Conservation (phyloP, 2,329 filamentous ascomycete genomes). For the Tolypocladium nubicola region DNA sequence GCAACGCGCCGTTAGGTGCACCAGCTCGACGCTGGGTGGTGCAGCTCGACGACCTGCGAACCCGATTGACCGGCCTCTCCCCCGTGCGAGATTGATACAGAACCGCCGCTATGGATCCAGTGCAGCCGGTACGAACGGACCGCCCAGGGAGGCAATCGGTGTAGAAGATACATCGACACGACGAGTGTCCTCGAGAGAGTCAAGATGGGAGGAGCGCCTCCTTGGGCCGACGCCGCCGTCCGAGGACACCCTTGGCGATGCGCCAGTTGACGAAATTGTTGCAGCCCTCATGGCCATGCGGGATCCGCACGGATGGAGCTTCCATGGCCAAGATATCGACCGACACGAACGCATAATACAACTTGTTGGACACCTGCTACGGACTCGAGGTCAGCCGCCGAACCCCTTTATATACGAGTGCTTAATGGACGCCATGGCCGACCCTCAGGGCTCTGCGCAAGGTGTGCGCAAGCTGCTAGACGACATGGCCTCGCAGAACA, state of each 20-base stretch:
- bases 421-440: conserved; percentile 61
- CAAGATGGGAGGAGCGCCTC: conserved; percentile 7
- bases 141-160: background rate
- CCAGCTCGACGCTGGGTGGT: conserved; percentile 1
- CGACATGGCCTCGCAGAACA: conserved; percentile 55
- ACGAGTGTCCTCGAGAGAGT: background rate
- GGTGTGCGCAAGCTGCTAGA: conserved; percentile 53
- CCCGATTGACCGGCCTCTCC: background rate
- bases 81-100: conserved; percentile 3
- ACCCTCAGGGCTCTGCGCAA: conserved; percentile 55
- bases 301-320: conserved; percentile 7
- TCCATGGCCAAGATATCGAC: conserved; percentile 9
- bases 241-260: conserved; percentile 6
- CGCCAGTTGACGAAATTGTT: conserved; percentile 14
- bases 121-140: background rate
- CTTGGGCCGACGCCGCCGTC: conserved; percentile 8
- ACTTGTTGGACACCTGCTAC: conserved; percentile 49
- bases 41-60: background rate
- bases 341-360: conserved; percentile 18
- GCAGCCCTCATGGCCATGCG: conserved; percentile 17
- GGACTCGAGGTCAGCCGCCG: conserved; percentile 40
- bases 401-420: conserved; percentile 59
- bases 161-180: background rate
- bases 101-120: conserved; percentile 9
- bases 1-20: conserved; percentile 18